These are phyloP conservation scores for Beauveria sp. DNA, from an alignment of 2,329 filamentous ascomycete genomes.

Conservation along the genomic window DNA sequence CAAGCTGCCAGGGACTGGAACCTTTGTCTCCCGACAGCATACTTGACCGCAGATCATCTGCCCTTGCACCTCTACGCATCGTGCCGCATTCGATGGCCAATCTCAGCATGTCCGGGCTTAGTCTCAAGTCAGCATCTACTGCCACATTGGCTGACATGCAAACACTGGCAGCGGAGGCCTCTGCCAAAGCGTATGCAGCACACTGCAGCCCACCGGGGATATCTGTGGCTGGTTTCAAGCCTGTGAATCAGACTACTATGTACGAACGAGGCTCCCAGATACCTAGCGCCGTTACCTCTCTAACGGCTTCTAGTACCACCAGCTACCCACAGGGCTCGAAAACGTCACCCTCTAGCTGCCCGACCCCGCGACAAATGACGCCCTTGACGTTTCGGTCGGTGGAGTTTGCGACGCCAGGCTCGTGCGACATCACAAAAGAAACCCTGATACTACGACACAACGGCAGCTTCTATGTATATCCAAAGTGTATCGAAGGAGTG, in stretches of 20 bases:
- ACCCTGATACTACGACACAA: constrained; percentile 41
- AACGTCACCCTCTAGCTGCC: not conserved
- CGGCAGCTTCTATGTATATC: constrained; percentile 41
- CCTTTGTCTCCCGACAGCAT: not conserved
- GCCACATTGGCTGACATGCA: not conserved
- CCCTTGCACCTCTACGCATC: not conserved
- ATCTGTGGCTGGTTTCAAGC: not conserved
- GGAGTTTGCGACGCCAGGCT: not conserved
- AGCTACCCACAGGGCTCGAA: not conserved
- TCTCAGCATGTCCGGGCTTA: not conserved
- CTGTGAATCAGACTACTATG: not conserved
- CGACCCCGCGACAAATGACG: not conserved
- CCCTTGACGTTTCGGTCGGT: not conserved
- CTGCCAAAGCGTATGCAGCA: not conserved
- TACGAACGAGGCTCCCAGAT: not conserved
- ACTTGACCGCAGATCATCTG: not conserved
- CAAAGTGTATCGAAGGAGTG: constrained; percentile 21
- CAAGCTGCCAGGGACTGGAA: constrained; percentile 25
- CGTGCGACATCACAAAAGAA: constrained; percentile 36
- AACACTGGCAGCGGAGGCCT: not conserved
- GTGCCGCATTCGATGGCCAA: not conserved
- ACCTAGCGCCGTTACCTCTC: not conserved
- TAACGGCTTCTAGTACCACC: not conserved
- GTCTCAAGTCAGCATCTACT: not conserved
- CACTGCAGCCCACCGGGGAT: not conserved